Evolutionary conservation across 2,329 filamentous ascomycete species (phyloP).

Genomic region (Dendrostoma leiphaemia): DNA sequence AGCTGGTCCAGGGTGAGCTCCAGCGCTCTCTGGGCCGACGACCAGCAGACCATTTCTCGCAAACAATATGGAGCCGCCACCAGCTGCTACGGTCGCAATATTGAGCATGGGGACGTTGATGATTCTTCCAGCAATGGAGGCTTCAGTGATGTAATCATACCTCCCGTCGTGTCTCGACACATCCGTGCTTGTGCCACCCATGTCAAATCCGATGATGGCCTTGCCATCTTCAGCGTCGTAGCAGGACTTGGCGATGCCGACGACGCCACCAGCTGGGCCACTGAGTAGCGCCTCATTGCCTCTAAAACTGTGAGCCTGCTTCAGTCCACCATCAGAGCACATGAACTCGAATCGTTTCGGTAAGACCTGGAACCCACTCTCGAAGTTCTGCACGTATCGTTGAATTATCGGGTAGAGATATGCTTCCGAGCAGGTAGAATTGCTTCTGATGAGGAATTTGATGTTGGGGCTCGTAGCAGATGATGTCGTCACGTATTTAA

Average conservation of each 20-base stretch:
- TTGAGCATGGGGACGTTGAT: conserved; percentile 72
- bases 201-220: conserved; percentile 49
- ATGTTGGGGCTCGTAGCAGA: conserved; percentile 70
- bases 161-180: conserved; percentile 67
- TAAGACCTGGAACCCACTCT: conserved; percentile 60
- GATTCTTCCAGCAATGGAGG: conserved; percentile 67
- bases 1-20: conserved; percentile 68
- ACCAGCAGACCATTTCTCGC: conserved; percentile 70
- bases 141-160: conserved; percentile 72
- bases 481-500: conserved; percentile 65
- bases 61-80: conserved; percentile 53
- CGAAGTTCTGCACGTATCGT: conserved; percentile 66
- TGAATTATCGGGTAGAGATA: conserved; percentile 70
- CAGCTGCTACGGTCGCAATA: conserved; percentile 67
- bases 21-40: conserved; percentile 70
- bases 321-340: conserved; percentile 50
- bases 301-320: conserved; percentile 56
- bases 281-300: conserved; percentile 66
- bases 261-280: conserved; percentile 69
- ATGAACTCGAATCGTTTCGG: conserved; percentile 65
- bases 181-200: conserved; percentile 69
- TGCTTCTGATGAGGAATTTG: conserved; percentile 65
- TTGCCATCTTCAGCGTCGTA: conserved; percentile 64
- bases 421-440: conserved; percentile 68
- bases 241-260: conserved; percentile 67